These are phyloP conservation scores for Blepharisma undulans DNA, from an alignment of 169 alveolate genomes.

Conservation along the genomic window DNA sequence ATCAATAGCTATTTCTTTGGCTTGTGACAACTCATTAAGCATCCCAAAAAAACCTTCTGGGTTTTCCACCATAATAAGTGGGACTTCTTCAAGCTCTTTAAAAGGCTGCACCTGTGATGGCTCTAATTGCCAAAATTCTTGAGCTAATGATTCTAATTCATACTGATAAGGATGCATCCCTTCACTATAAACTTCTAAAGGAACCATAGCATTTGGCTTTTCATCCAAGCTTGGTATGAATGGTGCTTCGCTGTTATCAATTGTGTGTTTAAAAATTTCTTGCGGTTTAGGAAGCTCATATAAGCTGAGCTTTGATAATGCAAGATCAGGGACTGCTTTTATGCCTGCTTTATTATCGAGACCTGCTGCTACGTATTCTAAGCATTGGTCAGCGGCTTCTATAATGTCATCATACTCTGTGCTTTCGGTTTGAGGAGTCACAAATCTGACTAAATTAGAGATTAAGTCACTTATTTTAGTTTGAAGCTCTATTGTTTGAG, in stretches of 20 bases:
- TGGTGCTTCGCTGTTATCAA: slow-evolving; percentile 6
- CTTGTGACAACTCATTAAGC: slow-evolving; percentile 64
- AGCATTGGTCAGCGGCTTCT: slow-evolving; percentile 30
- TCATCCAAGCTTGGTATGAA: slow-evolving; percentile 44
- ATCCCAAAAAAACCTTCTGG: slow-evolving; percentile 68
- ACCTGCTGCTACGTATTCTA: slow-evolving; percentile 18
- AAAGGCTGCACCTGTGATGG: neutral
- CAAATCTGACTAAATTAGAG: neutral
- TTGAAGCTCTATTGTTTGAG: neutral
- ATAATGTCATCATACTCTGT: slow-evolving; percentile 16
- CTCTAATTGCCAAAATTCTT: neutral
- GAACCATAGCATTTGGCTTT: slow-evolving; percentile 44
- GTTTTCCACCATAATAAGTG: slow-evolving; percentile 75
- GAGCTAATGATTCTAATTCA: slow-evolving; percentile 43
- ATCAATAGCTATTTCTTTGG: slow-evolving; percentile 89
- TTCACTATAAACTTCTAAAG: slow-evolving; percentile 43
- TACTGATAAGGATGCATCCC: slow-evolving; percentile 50
- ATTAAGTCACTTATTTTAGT: neutral
- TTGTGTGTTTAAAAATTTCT: neutral
- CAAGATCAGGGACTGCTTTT: neutral
- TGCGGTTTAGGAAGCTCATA: slow-evolving; percentile 37
- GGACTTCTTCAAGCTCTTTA: slow-evolving; percentile 69
- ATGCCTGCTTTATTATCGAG: neutral
- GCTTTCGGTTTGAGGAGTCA: slow-evolving; percentile 9
- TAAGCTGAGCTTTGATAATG: neutral